phyloP scores from a whole-genome alignment of 75 land plant genomes.

The Isoetes taiwanensis region DNA sequence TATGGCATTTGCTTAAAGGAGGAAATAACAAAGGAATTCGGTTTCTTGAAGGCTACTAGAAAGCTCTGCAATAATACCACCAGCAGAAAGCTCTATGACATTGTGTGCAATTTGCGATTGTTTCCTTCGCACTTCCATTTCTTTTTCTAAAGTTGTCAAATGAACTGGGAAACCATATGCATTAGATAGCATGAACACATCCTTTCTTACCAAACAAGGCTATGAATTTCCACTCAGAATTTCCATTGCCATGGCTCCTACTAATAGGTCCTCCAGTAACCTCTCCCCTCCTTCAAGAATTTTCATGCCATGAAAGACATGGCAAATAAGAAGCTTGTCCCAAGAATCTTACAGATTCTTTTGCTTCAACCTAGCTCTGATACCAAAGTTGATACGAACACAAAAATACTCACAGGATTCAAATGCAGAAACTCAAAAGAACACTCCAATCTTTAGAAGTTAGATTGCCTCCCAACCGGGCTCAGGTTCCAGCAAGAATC shows the following conservation, averaged over 20 bases:
- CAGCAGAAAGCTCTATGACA: constrained; percentile 63
- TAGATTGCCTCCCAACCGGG: too few relatives aligned
- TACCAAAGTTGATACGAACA: too few relatives aligned
- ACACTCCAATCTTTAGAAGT: too few relatives aligned
- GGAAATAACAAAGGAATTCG: constrained; percentile 69
- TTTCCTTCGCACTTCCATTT: constrained; percentile 81
- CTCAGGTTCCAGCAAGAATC: too few relatives aligned
- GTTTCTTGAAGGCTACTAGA: constrained; percentile 41
- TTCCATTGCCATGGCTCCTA: too few relatives aligned
- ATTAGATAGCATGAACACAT: constrained; percentile 76
- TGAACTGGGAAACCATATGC: constrained; percentile 91
- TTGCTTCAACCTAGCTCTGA: too few relatives aligned
- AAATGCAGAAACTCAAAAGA: too few relatives aligned
- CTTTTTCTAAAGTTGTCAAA: constrained; percentile 70
- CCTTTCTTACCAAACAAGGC: constrained; percentile 57
- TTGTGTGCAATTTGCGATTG: constrained; percentile 88
- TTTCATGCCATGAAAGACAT: too few relatives aligned
- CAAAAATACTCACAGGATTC: too few relatives aligned
- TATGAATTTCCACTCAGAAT: constrained; percentile 12
- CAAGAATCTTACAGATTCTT: too few relatives aligned
- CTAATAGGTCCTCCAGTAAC: constrained; percentile 53
- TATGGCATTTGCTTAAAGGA: constrained; percentile 42
- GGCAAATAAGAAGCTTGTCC: too few relatives aligned
- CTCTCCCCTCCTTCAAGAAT: constrained; percentile 89
- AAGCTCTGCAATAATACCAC: constrained; percentile 34